Evolutionary conservation across 805 yeast genomes (phyloP), one percentile per base, ranked within the genome.

Genomic region (Spathaspora passalidarum): DNA sequence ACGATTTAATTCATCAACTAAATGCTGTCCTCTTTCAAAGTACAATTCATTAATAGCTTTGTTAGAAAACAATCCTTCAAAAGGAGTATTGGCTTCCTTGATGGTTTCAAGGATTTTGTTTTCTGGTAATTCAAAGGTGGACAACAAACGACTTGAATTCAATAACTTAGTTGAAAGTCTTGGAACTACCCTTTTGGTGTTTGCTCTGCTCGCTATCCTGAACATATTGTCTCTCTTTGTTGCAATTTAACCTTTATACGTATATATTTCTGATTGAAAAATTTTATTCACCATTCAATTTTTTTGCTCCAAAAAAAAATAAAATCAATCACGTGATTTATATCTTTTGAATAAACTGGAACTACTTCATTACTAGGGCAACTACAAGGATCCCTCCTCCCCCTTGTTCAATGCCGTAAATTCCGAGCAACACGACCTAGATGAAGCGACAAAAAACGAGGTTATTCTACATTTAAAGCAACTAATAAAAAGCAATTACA

Each of bases 21-120:
- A 56, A 29, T 54, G 51, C 38, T 62, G 59, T 22, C 76, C 76
- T 49, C 73, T 59, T 39, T 63, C 51, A 49, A 62, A 69, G 74
- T 75, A 72, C 43, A 72, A 43, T 52, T 70, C 67, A 10, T 63
- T 51, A 22, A 71, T 51, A 25, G 73, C 53, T 16, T 55, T 51
- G 32, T 60, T 52, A 14, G 69, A 59, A 48, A 60, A 71, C 38
- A 72, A 60, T 1, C 76, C 77, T 26, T 55, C 43, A 48, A 69
- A 68, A 14, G 61, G 63, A 18, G 53, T 52, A 8, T 63, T 46
- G 20, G 59, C 48, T 13, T 62, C 51, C 42, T 57, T 61, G 26
- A 67, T 46, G 3, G 58, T 50, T 25, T 70, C 71, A 40, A 72
- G 55, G 13, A 61, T 49, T 37, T 61, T 50, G 14, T 68, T 59